Base-by-base conservation (phyloP, 352 stramenopile genomes). In the Phytophthora meadii region DNA sequence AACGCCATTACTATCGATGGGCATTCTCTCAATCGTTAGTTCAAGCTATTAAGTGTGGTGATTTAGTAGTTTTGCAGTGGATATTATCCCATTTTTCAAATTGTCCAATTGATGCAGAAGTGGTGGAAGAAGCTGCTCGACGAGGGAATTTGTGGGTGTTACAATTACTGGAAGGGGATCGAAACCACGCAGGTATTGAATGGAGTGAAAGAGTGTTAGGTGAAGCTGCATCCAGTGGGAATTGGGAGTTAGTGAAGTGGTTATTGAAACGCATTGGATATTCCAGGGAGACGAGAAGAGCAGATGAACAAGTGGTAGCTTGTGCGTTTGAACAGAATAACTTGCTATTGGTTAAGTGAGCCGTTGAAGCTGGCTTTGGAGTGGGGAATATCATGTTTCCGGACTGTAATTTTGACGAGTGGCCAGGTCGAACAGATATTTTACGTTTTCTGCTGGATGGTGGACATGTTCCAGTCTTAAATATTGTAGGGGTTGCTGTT, bases 241-340 rank as follows among this genome's bases (percentile, higher is more conserved):
- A 41, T 9, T 66, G 58, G 58, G 48, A 59, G 2, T 24, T 66
- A 15, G 49, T 59, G 32, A 14, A 11, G 17, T 65, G 57, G 57
- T 6, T 65, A 27, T 19, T 50, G 3, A n/a, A 22, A 52, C 36
- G 57, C 7, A 48, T 22, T 9, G 39, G 25, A 39, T 39, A 25
- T 14, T 24, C 24, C 1, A 36, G 45, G 6, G 45, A 51, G 45
- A 37, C 25, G 2, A 34, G 45, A 11, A 51, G 24, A 51, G 11
- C 14, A 12, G 39, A 46, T 42, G 47, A 46, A 15, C 22, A 40
- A 11, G 36, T 57, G 25, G 49, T 60, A 12, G 32, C 44, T 6
- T 22, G 40, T 45, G 59, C 59, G 2, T 48, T 67, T 48, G 42
- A 50, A 12, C 49, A 67, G 34, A 67, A 61, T 12, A 54, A 61